Evolutionary conservation across 495 filamentous ascomycete species (phyloP).

Genomic region (Aspergillus panamensis): DNA sequence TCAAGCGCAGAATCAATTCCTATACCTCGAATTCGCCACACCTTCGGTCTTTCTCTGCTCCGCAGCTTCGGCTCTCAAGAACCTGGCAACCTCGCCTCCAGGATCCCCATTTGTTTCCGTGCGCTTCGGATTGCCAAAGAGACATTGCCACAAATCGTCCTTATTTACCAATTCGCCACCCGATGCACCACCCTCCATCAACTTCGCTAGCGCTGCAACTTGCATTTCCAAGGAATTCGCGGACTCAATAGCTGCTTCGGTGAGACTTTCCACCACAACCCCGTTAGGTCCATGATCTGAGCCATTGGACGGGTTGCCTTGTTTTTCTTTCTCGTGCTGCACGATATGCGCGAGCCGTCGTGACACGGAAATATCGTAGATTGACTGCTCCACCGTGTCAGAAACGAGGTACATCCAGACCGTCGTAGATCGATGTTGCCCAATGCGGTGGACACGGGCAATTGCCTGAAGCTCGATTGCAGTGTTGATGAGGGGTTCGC

Average conservation of each 20-base stretch:
- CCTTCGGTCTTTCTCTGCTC: constrained; percentile 31
- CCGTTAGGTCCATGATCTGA: constrained; percentile 26
- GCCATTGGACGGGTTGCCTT: constrained; percentile 12
- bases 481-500: constrained; percentile 88
- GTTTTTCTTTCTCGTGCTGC: constrained; percentile 35
- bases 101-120: constrained; percentile 23
- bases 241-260: constrained; percentile 63
- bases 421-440: constrained; percentile 80
- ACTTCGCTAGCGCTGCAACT: constrained; percentile 57
- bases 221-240: constrained; percentile 83
- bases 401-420: constrained; percentile 93
- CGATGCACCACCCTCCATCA: constrained; percentile 65
- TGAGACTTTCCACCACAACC: constrained; percentile 29
- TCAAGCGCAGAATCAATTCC: not conserved
- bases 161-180: constrained; percentile 79
- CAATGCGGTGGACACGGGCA: constrained; percentile 89
- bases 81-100: constrained; percentile 41
- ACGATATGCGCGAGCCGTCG: constrained; percentile 74
- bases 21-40: not conserved
- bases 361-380: constrained; percentile 78
- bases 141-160: constrained; percentile 83
- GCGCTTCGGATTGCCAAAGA: constrained; percentile 58
- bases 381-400: constrained; percentile 84
- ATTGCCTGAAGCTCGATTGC: constrained; percentile 93
- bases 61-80: constrained; percentile 47